Base-by-base conservation (phyloP, 352 stramenopile genomes). In the Phytophthora idaei region DNA sequence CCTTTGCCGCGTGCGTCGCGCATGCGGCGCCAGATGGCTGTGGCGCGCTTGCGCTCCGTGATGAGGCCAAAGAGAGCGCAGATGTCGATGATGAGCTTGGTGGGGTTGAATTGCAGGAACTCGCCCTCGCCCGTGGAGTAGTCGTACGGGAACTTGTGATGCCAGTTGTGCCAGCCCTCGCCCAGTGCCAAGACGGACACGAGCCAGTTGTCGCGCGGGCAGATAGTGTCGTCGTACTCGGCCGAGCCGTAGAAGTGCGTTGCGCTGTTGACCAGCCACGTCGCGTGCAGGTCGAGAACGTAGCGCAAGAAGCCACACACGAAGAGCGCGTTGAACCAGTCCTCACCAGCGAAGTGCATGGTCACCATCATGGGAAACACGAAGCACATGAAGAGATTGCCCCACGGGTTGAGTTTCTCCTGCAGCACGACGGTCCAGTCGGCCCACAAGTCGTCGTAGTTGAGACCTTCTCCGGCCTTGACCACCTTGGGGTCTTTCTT, bases 71-170 rank as follows among this genome's bases (percentile, higher is more conserved):
- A 58, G 8, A 76, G 57, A 2, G 93, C 93, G 46, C 94, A 86
- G n/a, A 90, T 65, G 77, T 99, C 96, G 73, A 99, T 99, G 74
- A 98, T 91, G 32, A 98, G 70, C 78, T 99, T 99, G 52, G 91
- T 98, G 11, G 97, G 97, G 78, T 99, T 99, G 84, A 98, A 99
- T 81, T 99, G 97, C 61, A 84, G 82, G 10, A 84, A 91, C 53
- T 98, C 85, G 45, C 97, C 97, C 83, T 99, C 97, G 51, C 88
- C 98, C n/a, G 97, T 96, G 53, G 97, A 95, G 81, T 99, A 99
- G 74, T 99, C 97, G 85, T 98, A 99, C 52, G 98, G 98, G 77
- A 99, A 99, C 80, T 99, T 99, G 93, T 99, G 98, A 81, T 99
- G 98, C 97, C 97, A 99, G 87, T 99, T 99, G 86, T 99, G 97